Base-by-base conservation (phyloP, 768 basidiomycete genomes). In the Tylopilus vinaceipallidus region DNA sequence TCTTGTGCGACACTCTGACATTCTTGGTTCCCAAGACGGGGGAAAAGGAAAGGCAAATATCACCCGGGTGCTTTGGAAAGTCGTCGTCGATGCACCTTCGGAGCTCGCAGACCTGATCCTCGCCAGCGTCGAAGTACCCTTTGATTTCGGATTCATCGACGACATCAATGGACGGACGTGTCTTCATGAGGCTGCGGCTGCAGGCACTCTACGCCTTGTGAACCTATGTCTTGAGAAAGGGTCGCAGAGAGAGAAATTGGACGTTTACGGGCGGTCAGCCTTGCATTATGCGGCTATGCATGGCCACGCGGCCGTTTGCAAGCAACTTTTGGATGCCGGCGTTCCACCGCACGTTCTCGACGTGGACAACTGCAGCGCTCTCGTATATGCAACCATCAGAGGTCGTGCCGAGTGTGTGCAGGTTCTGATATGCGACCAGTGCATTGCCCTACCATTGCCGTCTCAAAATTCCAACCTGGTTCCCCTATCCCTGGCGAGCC, bases 211-310 rank as follows among this genome's bases (percentile, higher is more conserved):
- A 19, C 79, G 85, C 12, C 80, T 98, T 42, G 91, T 92, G 50
- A 70, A 83, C 54, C 68, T 95, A 22, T 98, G 94, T 69, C 78
- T 98, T 17, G 75, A 80, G 49, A 82, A 82, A 45, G 80, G 81
- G 14, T 81, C 91, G 3, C 72, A 80, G n/a, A 77, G 83, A 43
- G 81, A 84, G 59, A 88, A 82, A 56, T 73, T 80, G 19, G 97
- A 99, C 62, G 83, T 85, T 1, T 99, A 98, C 68, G 94, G 92
- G 26, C 88, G 97, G 4, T 88, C 91, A 7, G 86, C 95, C 4
- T 76, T 99, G 36, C 95, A 98, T 71, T 99, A 99, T 70, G 92
- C 93, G 14, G 88, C 91, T 19, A 93, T 98, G 84, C 85, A 93
- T 62, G 94, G 94, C 1, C 88, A 95, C 64, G 75, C 83, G 8